Evolutionary conservation across 2,329 filamentous ascomycete species (phyloP).

Genomic region (Xylariomycetidae sp.): DNA sequence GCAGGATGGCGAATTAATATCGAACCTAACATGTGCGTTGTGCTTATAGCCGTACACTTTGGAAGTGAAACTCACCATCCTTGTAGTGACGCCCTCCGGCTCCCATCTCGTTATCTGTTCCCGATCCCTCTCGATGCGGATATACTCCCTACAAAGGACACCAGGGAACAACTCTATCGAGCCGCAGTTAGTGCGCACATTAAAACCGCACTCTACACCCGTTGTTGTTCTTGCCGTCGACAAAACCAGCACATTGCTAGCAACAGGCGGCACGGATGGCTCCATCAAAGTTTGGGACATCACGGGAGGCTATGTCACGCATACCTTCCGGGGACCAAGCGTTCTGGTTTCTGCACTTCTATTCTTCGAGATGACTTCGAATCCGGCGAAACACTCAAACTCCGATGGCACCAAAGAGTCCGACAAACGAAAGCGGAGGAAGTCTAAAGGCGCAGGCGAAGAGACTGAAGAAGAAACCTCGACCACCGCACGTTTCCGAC

Average conservation of each 20-base stretch:
- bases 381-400: constrained; percentile 34
- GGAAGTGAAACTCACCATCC: constrained; percentile 13
- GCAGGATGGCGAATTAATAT: constrained; percentile 74
- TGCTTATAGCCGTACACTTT: constrained; percentile 1
- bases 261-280: constrained; percentile 89
- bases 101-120: constrained; percentile 89
- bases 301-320: constrained; percentile 79
- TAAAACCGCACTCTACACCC: constrained; percentile 87
- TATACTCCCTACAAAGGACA: constrained; percentile 66
- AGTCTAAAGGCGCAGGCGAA: constrained; percentile 35
- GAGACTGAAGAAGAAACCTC: constrained; percentile 33
- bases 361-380: constrained; percentile 72
- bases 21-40: constrained; percentile 58
- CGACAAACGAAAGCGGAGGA: constrained; percentile 37
- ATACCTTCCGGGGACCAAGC: constrained; percentile 90
- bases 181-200: constrained; percentile 64
- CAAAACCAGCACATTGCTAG: constrained; percentile 79
- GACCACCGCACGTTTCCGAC: constrained; percentile 56
- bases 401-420: constrained; percentile 36
- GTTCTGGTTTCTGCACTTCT: constrained; percentile 85
- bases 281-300: constrained; percentile 98
- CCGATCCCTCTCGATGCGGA: constrained; percentile 90
- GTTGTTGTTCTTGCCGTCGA: constrained; percentile 84
- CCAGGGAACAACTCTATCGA: constrained; percentile 53
- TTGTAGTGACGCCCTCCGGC: constrained; percentile 73